Base-by-base conservation (phyloP, 805 yeast species). In the Pichia rugopelliculosa region DNA sequence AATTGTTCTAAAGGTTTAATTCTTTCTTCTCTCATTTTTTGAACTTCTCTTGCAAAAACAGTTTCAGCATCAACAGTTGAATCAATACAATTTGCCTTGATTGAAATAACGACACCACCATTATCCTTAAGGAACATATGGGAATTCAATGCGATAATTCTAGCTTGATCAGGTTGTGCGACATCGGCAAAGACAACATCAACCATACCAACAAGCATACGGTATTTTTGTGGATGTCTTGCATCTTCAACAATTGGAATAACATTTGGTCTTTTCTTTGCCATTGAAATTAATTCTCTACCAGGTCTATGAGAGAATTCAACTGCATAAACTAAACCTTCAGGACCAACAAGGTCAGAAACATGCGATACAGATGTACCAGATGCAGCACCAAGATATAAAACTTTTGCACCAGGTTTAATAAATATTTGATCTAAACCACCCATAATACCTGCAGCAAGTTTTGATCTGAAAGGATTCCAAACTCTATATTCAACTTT, bases 241-340 rank as follows among this genome's bases (percentile, higher is more conserved):
- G 99, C 99, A 75, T 93, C 99, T 74, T 93, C 99, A 69, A 93
- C 90, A 71, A 93, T 93, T 64, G 99, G 99, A 59, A 93, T 88
- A 50, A 93, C 95, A 67, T 93, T 93, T 57, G 99, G 98, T 81
- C 99, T 87, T 95, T 93, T 93, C 82, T 91, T 93, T 68, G 99
- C 99, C 99, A 93, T 93, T 64, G 95, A 87, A 65, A 93, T 91
- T 73, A 93, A 80, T 73, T 93, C 99, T 79, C 99, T 86, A 71
- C 99, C 99, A 66, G 98, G 96, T 80, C 99, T 86, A 81, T 93
- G 98, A 55, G 97, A 89, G 77, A 93, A 93, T 76, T 93, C 99
- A 59, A 93, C 99, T 50, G 99, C 99, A 70, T 93, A 93, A 47
- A 93, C 99, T 67, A 88, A 77, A 71, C 99, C 99, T 74, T 89